A percentile compares a stretch with the other conserved stretches of the same genome.
Conservation (phyloP, 2,329 filamentous ascomycete genomes). For the Keithomyces neogunnii region DNA sequence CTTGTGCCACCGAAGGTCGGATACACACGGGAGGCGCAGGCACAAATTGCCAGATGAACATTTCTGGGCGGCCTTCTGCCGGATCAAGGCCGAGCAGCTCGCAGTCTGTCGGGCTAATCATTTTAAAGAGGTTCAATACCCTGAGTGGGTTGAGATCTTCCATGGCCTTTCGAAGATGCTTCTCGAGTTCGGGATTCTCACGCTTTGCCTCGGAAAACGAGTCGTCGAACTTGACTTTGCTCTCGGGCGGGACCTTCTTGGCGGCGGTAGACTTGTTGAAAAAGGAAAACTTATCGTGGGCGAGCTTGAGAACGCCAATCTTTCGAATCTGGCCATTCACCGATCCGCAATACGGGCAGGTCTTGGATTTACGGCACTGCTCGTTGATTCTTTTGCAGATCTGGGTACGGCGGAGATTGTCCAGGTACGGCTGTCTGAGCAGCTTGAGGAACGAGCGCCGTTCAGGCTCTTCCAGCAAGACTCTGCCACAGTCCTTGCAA, state of each 20-base stretch:
- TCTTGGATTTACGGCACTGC: constrained; percentile 79
- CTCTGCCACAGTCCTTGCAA: constrained; percentile 83
- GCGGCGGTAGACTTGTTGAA: constrained; percentile 84
- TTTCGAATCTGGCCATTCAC: constrained; percentile 92
- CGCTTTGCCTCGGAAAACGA: constrained; percentile 76
- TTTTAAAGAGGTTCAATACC: constrained; percentile 85
- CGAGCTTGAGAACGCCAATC: constrained; percentile 82
- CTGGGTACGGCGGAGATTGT: constrained; percentile 76
- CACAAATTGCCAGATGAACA: constrained; percentile 96
- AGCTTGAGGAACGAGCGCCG: constrained; percentile 70
- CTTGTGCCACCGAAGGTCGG: constrained; percentile 86
- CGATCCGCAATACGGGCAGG: constrained; percentile 70
- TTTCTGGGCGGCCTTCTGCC: constrained; percentile 79
- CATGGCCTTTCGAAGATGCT: constrained; percentile 83
- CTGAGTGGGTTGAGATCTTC: constrained; percentile 89
- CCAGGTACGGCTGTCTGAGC: constrained; percentile 70
- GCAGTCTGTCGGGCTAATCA: constrained; percentile 76
- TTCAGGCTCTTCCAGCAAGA: constrained; percentile 75
- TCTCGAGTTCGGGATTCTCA: constrained; percentile 74
- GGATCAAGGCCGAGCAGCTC: constrained; percentile 86
- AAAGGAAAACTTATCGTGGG: constrained; percentile 83
- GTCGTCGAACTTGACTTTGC: constrained; percentile 76
- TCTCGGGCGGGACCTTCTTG: constrained; percentile 73
- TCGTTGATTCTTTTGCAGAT: constrained; percentile 85
- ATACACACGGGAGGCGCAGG: constrained; percentile 93